phyloP scores from a whole-genome alignment of 495 filamentous ascomycete genomes.

The Tetracladium marchalianum region DNA sequence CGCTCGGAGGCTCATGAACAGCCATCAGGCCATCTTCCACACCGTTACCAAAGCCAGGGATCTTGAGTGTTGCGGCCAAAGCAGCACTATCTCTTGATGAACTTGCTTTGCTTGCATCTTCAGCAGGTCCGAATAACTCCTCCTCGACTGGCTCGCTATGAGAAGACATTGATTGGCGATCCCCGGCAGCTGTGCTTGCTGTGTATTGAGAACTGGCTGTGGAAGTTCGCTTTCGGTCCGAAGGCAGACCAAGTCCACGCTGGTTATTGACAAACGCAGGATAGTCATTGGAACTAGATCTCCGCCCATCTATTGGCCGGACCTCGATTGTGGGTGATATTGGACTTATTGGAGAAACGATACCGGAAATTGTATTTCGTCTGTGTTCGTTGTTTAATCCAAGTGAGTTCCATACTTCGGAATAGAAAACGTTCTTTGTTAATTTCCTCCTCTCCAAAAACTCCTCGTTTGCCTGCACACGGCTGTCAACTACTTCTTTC shows the following conservation, averaged over 20 bases:
- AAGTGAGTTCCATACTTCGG: slow-evolving; percentile 7
- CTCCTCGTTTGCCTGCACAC: slow-evolving; percentile 13
- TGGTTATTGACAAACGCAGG: slow-evolving; percentile 7
- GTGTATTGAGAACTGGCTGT: slow-evolving; percentile 8
- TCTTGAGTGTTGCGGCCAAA: slow-evolving; percentile 1
- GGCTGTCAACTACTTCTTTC: slow-evolving; percentile 9
- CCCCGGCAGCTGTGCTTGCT: slow-evolving; percentile 2
- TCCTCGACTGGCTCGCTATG: no score
- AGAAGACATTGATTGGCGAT: background rate
- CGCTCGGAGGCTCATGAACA: background rate
- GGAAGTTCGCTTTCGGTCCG: slow-evolving; percentile 6
- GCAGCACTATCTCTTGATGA: slow-evolving; percentile 12
- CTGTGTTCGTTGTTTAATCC: slow-evolving; percentile 10
- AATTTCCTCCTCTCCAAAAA: slow-evolving; percentile 11
- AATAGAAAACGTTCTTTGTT: slow-evolving; percentile 10
- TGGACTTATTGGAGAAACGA: background rate
- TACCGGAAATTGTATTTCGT: slow-evolving; percentile 2
- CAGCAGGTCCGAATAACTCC: background rate
- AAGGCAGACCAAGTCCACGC: slow-evolving; percentile 10
- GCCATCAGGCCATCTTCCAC: slow-evolving; percentile 9
- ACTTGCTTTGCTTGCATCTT: slow-evolving; percentile 4
- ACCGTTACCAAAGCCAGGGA: slow-evolving; percentile 4
- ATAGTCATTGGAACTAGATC: slow-evolving; percentile 12
- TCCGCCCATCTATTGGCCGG: slow-evolving; percentile 8
- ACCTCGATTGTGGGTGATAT: background rate